A percentile compares a stretch with the other conserved stretches of the same genome.
These are phyloP conservation scores for Lepiota brunneoincarnata DNA, from an alignment of 768 basidiomycete species.

Conservation along the genomic window DNA sequence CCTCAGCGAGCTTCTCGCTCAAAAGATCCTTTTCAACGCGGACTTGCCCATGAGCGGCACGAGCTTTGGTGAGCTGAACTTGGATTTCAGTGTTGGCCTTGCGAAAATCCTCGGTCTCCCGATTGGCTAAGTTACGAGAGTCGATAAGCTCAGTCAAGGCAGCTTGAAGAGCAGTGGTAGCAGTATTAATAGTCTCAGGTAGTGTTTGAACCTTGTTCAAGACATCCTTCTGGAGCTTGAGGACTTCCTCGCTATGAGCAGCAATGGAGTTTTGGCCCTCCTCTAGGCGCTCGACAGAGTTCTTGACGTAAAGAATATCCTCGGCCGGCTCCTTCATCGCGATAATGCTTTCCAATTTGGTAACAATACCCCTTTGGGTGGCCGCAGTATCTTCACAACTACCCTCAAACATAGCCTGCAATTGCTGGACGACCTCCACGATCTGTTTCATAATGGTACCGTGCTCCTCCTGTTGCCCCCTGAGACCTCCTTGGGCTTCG, in stretches of 20 bases:
- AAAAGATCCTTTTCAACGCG: slow-evolving; percentile 81
- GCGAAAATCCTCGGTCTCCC: slow-evolving; percentile 70
- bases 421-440: slow-evolving; percentile 1
- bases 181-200: slow-evolving; percentile 55
- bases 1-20: slow-evolving; percentile 53
- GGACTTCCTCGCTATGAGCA: slow-evolving; percentile 45
- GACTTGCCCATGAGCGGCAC: slow-evolving; percentile 72
- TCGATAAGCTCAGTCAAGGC: slow-evolving; percentile 60
- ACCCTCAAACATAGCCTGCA: neutral
- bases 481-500: neutral
- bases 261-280: slow-evolving; percentile 48
- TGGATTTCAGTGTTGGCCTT: slow-evolving; percentile 68
- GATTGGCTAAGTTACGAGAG: slow-evolving; percentile 53
- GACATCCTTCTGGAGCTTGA: slow-evolving; percentile 50
- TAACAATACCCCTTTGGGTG: slow-evolving; percentile 22
- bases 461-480: slow-evolving; percentile 1
- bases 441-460: slow-evolving; percentile 4
- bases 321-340: slow-evolving; percentile 40
- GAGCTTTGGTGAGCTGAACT: slow-evolving; percentile 71
- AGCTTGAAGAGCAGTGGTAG: slow-evolving; percentile 54
- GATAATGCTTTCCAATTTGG: slow-evolving; percentile 37
- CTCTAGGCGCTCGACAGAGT: slow-evolving; percentile 45
- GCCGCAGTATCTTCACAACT: neutral
- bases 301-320: slow-evolving; percentile 42
- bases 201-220: slow-evolving; percentile 52